These are phyloP conservation scores for Ligustrum vulgare DNA, from an alignment of 257 asterid species.

Conservation along the genomic window DNA sequence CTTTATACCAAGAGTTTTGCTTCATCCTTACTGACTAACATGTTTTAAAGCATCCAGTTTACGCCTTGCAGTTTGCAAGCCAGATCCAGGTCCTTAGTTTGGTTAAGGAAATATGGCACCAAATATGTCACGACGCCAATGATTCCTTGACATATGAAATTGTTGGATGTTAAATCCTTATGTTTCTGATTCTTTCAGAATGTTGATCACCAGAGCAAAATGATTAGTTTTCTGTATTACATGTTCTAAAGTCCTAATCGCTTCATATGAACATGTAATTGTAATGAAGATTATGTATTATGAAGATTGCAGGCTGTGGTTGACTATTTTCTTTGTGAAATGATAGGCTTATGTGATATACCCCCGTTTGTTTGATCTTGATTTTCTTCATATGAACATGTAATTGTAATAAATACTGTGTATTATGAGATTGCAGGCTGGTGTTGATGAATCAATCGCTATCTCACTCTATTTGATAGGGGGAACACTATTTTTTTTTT, in stretches of 20 bases:
- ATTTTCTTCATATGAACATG: too few relatives aligned
- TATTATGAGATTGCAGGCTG: too few relatives aligned
- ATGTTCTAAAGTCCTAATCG: neutral
- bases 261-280: neutral
- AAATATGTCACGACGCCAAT: neutral
- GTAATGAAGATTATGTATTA: neutral
- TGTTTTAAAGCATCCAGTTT: conserved; percentile 10
- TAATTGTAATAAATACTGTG: too few relatives aligned
- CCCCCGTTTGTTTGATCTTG: too few relatives aligned
- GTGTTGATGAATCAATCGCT: too few relatives aligned
- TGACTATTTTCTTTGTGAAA: neutral
- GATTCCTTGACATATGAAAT: neutral
- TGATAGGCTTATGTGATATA: neutral
- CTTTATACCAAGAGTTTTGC: conserved; percentile 18
- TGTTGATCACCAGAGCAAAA: conserved; percentile 11
- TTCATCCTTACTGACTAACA: neutral
- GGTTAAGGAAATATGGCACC: neutral
- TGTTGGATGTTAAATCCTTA: conserved; percentile 9
- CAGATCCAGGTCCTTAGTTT: neutral
- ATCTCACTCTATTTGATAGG: too few relatives aligned
- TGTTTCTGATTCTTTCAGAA: neutral
- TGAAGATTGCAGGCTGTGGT: neutral
- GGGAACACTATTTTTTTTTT: too few relatives aligned
- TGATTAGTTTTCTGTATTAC: neutral
- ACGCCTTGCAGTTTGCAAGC: neutral